Evolutionary conservation across 2,329 filamentous ascomycete species (phyloP).

Genomic region (Penicillium sumatraense): DNA sequence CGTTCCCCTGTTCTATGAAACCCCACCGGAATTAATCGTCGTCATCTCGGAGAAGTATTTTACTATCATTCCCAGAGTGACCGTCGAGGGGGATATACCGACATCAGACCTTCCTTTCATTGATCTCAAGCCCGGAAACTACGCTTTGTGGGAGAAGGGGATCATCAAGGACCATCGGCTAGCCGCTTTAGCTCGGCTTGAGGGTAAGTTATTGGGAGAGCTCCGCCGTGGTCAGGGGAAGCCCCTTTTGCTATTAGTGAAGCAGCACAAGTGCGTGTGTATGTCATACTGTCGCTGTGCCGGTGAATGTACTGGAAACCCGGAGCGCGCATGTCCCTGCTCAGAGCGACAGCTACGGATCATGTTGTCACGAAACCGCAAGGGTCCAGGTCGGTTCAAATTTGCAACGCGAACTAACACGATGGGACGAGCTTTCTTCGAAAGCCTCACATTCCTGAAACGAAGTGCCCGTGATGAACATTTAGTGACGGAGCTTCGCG

Average conservation of each 20-base stretch:
- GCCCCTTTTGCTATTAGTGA: constrained; percentile 31
- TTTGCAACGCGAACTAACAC: constrained; percentile 31
- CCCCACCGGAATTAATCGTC: constrained; percentile 34
- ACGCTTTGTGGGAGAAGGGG: constrained; percentile 28
- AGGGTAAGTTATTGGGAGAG: constrained; percentile 42
- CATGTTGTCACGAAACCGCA: constrained; percentile 28
- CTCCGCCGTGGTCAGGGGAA: constrained; percentile 33
- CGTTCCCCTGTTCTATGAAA: constrained; percentile 34
- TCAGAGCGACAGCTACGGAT: constrained; percentile 39
- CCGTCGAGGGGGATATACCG: constrained; percentile 18
- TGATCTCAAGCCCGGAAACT: constrained; percentile 19
- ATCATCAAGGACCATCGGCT: constrained; percentile 37
- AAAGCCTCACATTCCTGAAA: constrained; percentile 33
- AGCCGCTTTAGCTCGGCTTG: constrained; percentile 38
- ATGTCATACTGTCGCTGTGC: constrained; percentile 38
- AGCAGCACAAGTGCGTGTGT: constrained; percentile 44
- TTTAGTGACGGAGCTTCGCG: constrained; percentile 29
- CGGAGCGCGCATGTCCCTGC: constrained; percentile 40
- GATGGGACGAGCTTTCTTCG: constrained; percentile 37
- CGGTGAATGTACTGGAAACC: constrained; percentile 35
- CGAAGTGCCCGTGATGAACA: constrained; percentile 25
- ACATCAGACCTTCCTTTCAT: constrained; percentile 31
- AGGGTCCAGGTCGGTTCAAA: constrained; percentile 13
- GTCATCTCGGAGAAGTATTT: constrained; percentile 44
- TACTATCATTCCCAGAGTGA: constrained; percentile 24